Percentiles rank a stretch among this genome's conserved stretches.
Conservation (phyloP, 2,329 filamentous ascomycete species). For the Torrubiellomyces zombiae region DNA sequence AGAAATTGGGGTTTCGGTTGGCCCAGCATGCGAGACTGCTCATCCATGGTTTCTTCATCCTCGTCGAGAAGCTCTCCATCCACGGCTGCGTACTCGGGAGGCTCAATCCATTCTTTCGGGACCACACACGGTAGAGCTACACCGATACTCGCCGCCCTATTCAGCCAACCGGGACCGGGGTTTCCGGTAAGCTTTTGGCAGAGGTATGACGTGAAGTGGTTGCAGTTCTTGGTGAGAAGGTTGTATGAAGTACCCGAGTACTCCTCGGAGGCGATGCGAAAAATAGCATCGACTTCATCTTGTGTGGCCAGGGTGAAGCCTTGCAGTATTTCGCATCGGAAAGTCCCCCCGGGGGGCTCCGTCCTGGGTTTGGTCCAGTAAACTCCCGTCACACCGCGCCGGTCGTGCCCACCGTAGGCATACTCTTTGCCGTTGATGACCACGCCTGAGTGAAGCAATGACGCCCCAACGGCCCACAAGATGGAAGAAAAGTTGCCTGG, state of each 20-base stretch:
- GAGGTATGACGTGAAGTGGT: slow-evolving; percentile 69
- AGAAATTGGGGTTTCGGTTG: slow-evolving; percentile 16
- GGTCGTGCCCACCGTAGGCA: slow-evolving; percentile 69
- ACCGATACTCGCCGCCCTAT: slow-evolving; percentile 70
- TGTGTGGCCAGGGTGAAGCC: slow-evolving; percentile 58
- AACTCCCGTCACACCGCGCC: slow-evolving; percentile 54
- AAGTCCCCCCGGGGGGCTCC: slow-evolving; percentile 62
- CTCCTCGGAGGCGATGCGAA: slow-evolving; percentile 50
- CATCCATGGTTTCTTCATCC: slow-evolving; percentile 29
- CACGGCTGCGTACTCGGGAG: slow-evolving; percentile 57
- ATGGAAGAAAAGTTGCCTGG: slow-evolving; percentile 59
- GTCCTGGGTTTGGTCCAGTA: slow-evolving; percentile 64
- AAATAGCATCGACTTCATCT: slow-evolving; percentile 53
- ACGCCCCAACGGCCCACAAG: slow-evolving; percentile 62
- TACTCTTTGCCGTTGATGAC: slow-evolving; percentile 70
- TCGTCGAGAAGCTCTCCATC: slow-evolving; percentile 53
- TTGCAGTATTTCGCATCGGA: slow-evolving; percentile 58
- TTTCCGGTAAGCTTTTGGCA: slow-evolving; percentile 57
- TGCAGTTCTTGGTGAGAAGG: slow-evolving; percentile 70
- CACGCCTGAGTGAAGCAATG: slow-evolving; percentile 67
- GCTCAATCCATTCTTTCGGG: slow-evolving; percentile 64
- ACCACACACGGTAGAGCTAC: slow-evolving; percentile 69
- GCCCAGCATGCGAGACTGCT: slow-evolving; percentile 42
- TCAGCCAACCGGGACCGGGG: slow-evolving; percentile 59
- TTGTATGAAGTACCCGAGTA: slow-evolving; percentile 69